These are phyloP conservation scores for Mycosphaerelloides madeirae DNA, from an alignment of 2,329 filamentous ascomycete genomes.

Conservation along the genomic window DNA sequence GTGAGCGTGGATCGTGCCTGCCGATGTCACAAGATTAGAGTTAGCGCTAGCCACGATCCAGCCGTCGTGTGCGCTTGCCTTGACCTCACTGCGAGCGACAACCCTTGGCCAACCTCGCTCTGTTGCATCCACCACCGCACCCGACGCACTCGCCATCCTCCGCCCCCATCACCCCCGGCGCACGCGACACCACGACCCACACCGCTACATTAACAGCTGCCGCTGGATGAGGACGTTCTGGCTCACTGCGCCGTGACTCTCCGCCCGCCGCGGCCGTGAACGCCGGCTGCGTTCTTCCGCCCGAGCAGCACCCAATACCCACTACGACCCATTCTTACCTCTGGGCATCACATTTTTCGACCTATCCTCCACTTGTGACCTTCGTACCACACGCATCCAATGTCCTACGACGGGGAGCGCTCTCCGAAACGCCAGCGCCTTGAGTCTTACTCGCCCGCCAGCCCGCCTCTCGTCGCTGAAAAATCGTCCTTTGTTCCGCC, in stretches of 20 bases:
- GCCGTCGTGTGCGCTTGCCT: neutral
- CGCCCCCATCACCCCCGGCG: too few relatives aligned
- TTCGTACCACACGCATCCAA: constrained; percentile 13
- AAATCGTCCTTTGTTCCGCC: constrained; percentile 40
- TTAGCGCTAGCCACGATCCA: neutral
- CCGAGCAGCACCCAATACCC: neutral
- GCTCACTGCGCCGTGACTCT: neutral
- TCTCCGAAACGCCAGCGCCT: constrained; percentile 35
- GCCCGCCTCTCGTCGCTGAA: constrained; percentile 33
- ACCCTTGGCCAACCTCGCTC: neutral
- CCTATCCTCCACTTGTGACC: constrained; percentile 4
- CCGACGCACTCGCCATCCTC: neutral
- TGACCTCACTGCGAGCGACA: neutral
- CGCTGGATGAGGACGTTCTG: neutral
- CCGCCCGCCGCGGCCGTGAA: neutral
- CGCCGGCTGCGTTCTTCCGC: neutral
- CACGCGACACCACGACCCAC: too few relatives aligned
- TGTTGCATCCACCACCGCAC: neutral
- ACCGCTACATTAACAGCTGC: neutral
- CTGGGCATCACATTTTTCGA: constrained; percentile 2
- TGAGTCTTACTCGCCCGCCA: constrained; percentile 41
- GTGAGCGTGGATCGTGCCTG: too few relatives aligned
- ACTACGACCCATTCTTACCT: constrained; percentile 10
- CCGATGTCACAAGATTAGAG: neutral
- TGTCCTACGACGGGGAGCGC: constrained; percentile 31